Evolutionary conservation across 345 rosid species (phyloP), one percentile per base, ranked within the genome.

Genomic region (Arabis hirsuta): DNA sequence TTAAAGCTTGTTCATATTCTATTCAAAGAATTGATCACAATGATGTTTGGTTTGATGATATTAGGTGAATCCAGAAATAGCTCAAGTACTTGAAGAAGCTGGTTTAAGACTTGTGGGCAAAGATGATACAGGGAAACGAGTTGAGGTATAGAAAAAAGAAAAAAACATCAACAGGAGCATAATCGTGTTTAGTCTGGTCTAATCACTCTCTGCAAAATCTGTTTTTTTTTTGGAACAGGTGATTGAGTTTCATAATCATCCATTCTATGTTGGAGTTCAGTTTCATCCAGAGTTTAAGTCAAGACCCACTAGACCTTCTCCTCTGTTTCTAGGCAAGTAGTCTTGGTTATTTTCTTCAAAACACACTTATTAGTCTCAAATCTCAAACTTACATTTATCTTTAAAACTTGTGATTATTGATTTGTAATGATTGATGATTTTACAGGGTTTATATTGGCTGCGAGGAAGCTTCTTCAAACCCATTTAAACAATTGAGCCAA

Each of bases 241-340:
- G 68, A 39, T 90, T 62, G 96, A 90, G 84, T 82, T 82, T 73
- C 84, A 85, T 13, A 65, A 74, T n/a, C 96, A 90, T 87, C 91
- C 88, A 54, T 90, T 69, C 78, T 90, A 88, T 75, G 86, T 83
- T 29, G 96, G 96, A 34, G 91, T 86, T 71, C 98, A 94, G 82
- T 91, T 91, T 73, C 98, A 94, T 79, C 97, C 97, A 52, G 98
- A 94, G 81, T 94, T 88, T 74, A 94, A 91, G 79, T 91, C 98
- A 55, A 88, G 98, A 43, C 96, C 96, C 3, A 87, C 84, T 50
- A 84, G 85, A 78, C 96, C 98, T 63, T 94, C 98, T 2, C 85
- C 96, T 71, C 89, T 79, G 48, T 94, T 91, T 85, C 71, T 91
- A 79, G 98, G 98, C 86, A 84, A 48, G 65, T 78, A 44, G 61